phyloP scores from a whole-genome alignment of 1,139 yeast genomes.

The Suhomyces atakaporum region DNA sequence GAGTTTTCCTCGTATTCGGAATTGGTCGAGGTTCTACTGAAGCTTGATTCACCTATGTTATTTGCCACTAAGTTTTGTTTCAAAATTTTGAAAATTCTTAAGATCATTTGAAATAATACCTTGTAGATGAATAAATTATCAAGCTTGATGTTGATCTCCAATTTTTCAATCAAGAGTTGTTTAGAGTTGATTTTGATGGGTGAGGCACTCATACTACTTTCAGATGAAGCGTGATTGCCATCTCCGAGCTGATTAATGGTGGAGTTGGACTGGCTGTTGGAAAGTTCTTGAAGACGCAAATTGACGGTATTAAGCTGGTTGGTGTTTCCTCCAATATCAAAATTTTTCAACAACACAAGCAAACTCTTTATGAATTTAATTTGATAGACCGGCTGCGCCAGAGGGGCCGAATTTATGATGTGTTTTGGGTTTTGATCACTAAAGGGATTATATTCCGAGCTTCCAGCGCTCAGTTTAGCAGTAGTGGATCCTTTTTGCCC shows the following conservation, averaged over 20 bases:
- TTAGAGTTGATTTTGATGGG: slow-evolving; percentile 46
- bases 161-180: slow-evolving; percentile 47
- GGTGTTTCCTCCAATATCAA: slow-evolving; percentile 37
- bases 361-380: slow-evolving; percentile 40
- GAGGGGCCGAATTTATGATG: slow-evolving; percentile 12
- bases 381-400: slow-evolving; percentile 31
- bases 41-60: slow-evolving; percentile 5
- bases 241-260: slow-evolving; percentile 13
- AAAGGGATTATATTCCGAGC: slow-evolving; percentile 10
- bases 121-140: slow-evolving; percentile 46
- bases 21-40: slow-evolving; percentile 6
- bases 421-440: slow-evolving; percentile 11
- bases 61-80: slow-evolving; percentile 14
- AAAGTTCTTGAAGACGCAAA: slow-evolving; percentile 12
- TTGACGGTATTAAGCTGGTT: slow-evolving; percentile 8
- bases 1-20: slow-evolving; percentile 21
- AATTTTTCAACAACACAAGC: slow-evolving; percentile 38
- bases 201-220: slow-evolving; percentile 22
- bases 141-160: slow-evolving; percentile 46
- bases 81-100: slow-evolving; percentile 30
- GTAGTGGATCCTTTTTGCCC: slow-evolving; percentile 12
- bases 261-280: slow-evolving; percentile 16
- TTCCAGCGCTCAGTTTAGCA: slow-evolving; percentile 3
- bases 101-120: slow-evolving; percentile 34
- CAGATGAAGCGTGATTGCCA: slow-evolving; percentile 5